Evolutionary conservation across 208 protist genomes (phyloP).

Genomic region (Naegleria lovaniensis): DNA sequence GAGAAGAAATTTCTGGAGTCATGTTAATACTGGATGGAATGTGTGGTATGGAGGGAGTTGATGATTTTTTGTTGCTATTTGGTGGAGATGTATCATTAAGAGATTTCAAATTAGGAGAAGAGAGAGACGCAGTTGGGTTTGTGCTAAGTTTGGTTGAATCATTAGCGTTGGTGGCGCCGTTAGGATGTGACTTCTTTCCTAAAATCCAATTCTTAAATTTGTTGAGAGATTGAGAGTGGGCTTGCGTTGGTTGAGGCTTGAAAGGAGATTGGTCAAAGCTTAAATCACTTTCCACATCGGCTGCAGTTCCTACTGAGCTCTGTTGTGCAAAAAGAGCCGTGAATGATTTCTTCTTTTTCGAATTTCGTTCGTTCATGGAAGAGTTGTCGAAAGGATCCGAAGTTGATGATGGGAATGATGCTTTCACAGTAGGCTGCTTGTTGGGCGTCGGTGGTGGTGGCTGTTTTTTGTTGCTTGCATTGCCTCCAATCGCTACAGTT

Average conservation of each 20-base stretch:
- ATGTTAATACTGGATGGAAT: not conserved
- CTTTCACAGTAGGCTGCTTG: not conserved
- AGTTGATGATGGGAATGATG: not conserved
- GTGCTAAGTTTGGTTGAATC: not conserved
- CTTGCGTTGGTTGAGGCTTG: not conserved
- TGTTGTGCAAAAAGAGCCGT: not conserved
- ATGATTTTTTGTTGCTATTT: not conserved
- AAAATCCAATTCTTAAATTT: not conserved
- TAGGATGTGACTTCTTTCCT: not conserved
- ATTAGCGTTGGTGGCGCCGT: not conserved
- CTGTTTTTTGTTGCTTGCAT: not conserved
- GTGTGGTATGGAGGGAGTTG: not conserved
- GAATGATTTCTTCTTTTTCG: not conserved
- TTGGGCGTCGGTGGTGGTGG: not conserved
- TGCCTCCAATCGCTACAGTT: not conserved
- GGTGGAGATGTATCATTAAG: not conserved
- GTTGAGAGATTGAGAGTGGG: not conserved
- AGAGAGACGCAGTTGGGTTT: not conserved
- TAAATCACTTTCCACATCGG: too few species aligned
- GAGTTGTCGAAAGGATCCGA: not conserved
- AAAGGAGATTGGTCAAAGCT: too few species aligned
- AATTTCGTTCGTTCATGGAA: not conserved
- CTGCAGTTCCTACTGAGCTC: too few species aligned
- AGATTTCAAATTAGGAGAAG: not conserved
- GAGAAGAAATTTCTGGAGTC: not conserved